Base-by-base conservation (phyloP, 805 yeast species). In the Lipomyces anomalus region DNA sequence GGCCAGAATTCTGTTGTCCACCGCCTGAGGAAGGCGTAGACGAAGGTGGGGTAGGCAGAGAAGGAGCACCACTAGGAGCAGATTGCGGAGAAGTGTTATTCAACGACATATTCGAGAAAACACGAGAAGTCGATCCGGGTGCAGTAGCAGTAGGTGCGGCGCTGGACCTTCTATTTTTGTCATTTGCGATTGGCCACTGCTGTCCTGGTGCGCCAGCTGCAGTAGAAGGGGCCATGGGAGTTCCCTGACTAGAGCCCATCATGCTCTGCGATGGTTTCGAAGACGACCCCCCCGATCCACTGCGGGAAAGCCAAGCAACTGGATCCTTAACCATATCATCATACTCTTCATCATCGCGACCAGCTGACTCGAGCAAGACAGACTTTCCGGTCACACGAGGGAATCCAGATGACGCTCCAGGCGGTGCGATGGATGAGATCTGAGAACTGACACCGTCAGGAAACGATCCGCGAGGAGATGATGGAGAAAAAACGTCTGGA, bases 311-410 rank as follows among this genome's bases (percentile, higher is more conserved):
- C 58, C 62, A 60, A 16, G 59, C 54, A 2, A 53, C 53, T 2
- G 64, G 60, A 43, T 60, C 62, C 35, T 57, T 58, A 20, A 61
- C 64, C 36, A 61, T 45, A 30, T 56, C 60, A 38, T 56, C 58
- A 35, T 58, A 61, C 43, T 58, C 64, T 23, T 60, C 62, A 38
- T 61, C 61, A 17, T 61, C 65, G 6, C 57, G 47, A 28, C 57
- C 58, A 16, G 57, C 56, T 9, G 63, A 57, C 42, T 62, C 66
- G 24, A 62, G 37, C 37, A 61, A 43, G 28, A 61, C 46, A 16
- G 62, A 56, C 39, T 62, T 59, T 4, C 66, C 66, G 23, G 60
- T 48, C 16, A 47, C 38, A 16, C 56, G 51, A 11, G 57, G 56
- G 22, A 45, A 13, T 11, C 44, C 57, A 22, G 52, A 40, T 35